These are phyloP conservation scores for Corchorus olitorius DNA, from an alignment of 345 rosid genomes.

Conservation along the genomic window DNA sequence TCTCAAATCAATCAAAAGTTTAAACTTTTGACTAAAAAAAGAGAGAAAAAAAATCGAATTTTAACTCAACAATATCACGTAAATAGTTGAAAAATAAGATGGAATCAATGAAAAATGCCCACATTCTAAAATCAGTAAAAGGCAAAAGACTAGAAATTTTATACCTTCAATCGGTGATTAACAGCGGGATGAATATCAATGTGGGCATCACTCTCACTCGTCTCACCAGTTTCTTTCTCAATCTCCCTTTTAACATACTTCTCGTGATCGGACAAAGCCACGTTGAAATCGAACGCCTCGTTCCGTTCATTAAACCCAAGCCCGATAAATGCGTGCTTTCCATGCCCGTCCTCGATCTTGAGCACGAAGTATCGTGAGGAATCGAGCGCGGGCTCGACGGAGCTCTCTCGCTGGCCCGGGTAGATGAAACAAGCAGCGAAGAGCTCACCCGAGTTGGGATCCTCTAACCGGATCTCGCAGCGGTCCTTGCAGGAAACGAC, in stretches of 20 bases:
- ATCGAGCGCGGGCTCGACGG: constrained; percentile 97
- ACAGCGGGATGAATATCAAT: constrained; percentile 98
- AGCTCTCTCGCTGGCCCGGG: constrained; percentile 80
- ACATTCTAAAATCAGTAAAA: background rate
- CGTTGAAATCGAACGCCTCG: constrained; percentile 99
- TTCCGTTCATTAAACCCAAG: constrained; percentile 92
- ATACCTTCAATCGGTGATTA: constrained; percentile 92
- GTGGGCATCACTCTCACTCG: constrained; percentile 57
- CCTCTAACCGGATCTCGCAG: constrained; percentile 98
- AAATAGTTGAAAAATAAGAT: background rate
- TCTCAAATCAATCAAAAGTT: background rate
- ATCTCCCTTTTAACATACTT: constrained; percentile 81
- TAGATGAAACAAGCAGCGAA: constrained; percentile 94
- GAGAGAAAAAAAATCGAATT: background rate
- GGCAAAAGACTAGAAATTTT: constrained; percentile 1
- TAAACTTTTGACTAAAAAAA: background rate
- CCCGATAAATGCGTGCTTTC: constrained; percentile 96
- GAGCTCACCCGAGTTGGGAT: constrained; percentile 83
- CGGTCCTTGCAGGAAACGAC: constrained; percentile 95
- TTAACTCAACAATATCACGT: background rate
- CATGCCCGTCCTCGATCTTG: constrained; percentile 90
- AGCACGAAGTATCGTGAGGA: constrained; percentile 96
- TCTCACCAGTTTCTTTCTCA: constrained; percentile 76
- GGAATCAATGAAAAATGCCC: background rate
- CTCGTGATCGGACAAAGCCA: constrained; percentile 96